A percentile compares a stretch with the other conserved stretches of the same genome.
Conservation (phyloP, 1,139 yeast genomes). For the Pichia sp. region DNA sequence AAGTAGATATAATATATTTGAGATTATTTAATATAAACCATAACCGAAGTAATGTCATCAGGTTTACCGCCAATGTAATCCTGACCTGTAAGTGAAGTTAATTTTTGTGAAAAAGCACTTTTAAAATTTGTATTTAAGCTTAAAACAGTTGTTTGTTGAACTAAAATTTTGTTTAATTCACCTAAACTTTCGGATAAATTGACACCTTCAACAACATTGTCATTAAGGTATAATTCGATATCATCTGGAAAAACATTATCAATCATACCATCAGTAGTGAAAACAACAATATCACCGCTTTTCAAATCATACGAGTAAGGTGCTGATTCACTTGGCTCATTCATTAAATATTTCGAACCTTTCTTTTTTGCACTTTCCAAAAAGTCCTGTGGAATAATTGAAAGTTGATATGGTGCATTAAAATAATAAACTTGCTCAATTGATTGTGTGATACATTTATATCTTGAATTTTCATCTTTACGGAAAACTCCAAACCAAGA, state of each 20-base stretch:
- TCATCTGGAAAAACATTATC: conserved; percentile 78
- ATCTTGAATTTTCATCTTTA: conserved; percentile 23
- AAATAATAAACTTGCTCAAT: conserved; percentile 79
- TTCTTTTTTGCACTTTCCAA: conserved; percentile 48
- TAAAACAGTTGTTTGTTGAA: conserved; percentile 57
- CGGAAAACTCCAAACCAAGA: conserved; percentile 85
- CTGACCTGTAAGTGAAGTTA: conserved; percentile 58
- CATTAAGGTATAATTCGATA: conserved; percentile 40
- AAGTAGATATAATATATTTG: not conserved
- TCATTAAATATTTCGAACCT: conserved; percentile 57
- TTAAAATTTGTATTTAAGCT: conserved; percentile 71
- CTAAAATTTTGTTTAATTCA: conserved; percentile 43
- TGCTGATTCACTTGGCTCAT: conserved; percentile 48
- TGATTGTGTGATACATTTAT: conserved; percentile 58
- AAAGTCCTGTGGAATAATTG: conserved; percentile 69
- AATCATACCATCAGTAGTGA: conserved; percentile 91
- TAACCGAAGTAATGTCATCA: conserved; percentile 83
- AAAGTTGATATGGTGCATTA: conserved; percentile 87
- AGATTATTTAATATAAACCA: conserved; percentile 48
- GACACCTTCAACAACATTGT: conserved; percentile 17
- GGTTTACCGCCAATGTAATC: conserved; percentile 86
- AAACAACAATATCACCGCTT: conserved; percentile 67
- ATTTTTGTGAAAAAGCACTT: conserved; percentile 82
- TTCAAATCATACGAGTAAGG: conserved; percentile 37
- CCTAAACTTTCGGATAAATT: conserved; percentile 13